A percentile compares a stretch with the other conserved stretches of the same genome.
These are phyloP conservation scores for Oldenlandia corymbosa DNA, from an alignment of 257 asterid genomes.

Conservation along the genomic window DNA sequence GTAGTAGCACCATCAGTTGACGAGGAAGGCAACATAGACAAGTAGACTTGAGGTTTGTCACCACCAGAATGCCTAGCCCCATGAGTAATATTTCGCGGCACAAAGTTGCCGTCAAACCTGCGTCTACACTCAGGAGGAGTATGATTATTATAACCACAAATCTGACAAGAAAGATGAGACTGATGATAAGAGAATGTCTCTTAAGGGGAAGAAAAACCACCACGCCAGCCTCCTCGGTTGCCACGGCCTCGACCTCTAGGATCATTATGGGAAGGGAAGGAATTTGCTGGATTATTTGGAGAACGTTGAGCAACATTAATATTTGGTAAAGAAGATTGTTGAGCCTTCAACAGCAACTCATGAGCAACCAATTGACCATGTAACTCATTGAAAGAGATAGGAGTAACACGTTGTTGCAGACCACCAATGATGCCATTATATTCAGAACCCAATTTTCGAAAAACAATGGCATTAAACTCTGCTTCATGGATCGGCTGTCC, in stretches of 20 bases:
- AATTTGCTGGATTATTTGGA: no score
- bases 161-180: background rate
- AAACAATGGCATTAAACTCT: background rate
- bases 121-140: background rate
- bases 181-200: background rate
- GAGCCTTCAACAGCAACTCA: background rate
- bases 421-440: background rate
- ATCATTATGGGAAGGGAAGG: background rate
- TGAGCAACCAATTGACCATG: background rate
- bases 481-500: background rate
- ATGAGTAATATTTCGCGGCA: background rate
- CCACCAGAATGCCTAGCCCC: background rate
- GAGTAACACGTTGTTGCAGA: background rate
- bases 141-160: no score
- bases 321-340: background rate
- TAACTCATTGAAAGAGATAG: background rate
- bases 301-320: background rate
- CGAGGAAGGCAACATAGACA: background rate
- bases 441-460: background rate
- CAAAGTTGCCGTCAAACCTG: background rate
- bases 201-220: background rate
- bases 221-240: background rate
- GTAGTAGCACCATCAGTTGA: background rate
- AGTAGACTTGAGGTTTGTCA: background rate
- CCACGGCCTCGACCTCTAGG: background rate